Percentiles rank a stretch among this genome's conserved stretches.
These are phyloP conservation scores for Apostasia shenzhenica DNA, from an alignment of 106 monocot species.

Conservation along the genomic window DNA sequence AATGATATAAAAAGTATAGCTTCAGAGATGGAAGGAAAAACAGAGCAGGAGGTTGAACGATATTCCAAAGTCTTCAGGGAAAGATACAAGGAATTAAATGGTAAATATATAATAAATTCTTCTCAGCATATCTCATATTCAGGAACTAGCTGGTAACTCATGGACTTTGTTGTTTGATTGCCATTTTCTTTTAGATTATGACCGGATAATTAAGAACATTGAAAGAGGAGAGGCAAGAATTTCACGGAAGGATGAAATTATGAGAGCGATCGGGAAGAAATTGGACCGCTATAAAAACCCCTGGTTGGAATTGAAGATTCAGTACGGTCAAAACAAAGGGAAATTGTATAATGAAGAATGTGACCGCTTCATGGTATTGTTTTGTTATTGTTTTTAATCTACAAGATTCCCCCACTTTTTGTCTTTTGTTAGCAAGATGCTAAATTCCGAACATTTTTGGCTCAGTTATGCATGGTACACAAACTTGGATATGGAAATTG, in stretches of 20 bases:
- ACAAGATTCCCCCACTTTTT: background rate
- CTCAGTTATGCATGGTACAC: constrained; percentile 78
- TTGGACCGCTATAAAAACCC: constrained; percentile 80
- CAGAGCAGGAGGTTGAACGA: constrained; percentile 67
- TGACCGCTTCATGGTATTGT: constrained; percentile 69
- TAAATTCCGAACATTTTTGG: background rate
- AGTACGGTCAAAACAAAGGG: constrained; percentile 85
- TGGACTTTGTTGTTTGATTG: background rate
- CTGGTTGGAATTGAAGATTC: constrained; percentile 79
- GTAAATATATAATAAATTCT: constrained; percentile 11
- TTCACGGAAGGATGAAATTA: constrained; percentile 77
- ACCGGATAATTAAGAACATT: constrained; percentile 69
- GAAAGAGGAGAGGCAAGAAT: constrained; percentile 87
- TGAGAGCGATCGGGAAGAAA: constrained; percentile 79
- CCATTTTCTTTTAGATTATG: constrained; percentile 41
- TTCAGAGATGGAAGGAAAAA: constrained; percentile 70
- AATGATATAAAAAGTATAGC: constrained; percentile 71
- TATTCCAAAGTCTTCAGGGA: constrained; percentile 67
- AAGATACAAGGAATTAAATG: constrained; percentile 74
- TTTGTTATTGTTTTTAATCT: constrained; percentile 2
- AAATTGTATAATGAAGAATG: constrained; percentile 86
- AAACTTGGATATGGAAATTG: constrained; percentile 86
- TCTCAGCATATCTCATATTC: background rate
- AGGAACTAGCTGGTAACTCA: background rate
- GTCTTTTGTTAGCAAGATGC: background rate